Conservation (phyloP, 106 monocot genomes). For the Iris macrosiphon region DNA sequence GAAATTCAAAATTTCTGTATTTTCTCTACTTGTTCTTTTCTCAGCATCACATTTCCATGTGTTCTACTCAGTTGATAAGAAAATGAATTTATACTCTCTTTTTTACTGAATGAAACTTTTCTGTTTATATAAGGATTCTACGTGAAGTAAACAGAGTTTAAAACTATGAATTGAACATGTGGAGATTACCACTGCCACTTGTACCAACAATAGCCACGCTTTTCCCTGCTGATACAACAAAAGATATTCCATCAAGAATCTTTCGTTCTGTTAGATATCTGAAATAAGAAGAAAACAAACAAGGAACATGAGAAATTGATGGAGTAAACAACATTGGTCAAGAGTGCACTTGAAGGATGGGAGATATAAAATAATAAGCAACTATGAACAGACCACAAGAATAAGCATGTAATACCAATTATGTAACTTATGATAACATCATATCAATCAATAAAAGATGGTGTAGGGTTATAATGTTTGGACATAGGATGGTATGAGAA, state of each 20-base stretch:
- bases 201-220: constrained; percentile 98
- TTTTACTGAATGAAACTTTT: no score
- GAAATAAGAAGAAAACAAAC: constrained; percentile 15
- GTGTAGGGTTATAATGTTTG: no score
- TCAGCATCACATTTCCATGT: no score
- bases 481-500: no score
- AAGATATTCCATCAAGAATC: constrained; percentile 95
- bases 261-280: constrained; percentile 80
- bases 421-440: not conserved
- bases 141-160: not conserved
- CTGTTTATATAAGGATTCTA: no score
- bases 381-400: not conserved
- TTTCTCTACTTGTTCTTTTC: no score
- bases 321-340: constrained; percentile 1
- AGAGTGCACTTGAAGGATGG: not conserved
- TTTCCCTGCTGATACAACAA: constrained; percentile 82
- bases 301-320: constrained; percentile 2
- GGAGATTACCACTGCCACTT: constrained; percentile 83
- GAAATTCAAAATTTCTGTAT: no score
- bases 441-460: no score
- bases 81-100: no score
- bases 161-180: not conserved
- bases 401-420: not conserved
- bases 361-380: not conserved
- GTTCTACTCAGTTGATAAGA: no score